These are phyloP conservation scores for Scutellospora calospora DNA, from an alignment of 371 early-diverging fungal genomes.

Conservation along the genomic window DNA sequence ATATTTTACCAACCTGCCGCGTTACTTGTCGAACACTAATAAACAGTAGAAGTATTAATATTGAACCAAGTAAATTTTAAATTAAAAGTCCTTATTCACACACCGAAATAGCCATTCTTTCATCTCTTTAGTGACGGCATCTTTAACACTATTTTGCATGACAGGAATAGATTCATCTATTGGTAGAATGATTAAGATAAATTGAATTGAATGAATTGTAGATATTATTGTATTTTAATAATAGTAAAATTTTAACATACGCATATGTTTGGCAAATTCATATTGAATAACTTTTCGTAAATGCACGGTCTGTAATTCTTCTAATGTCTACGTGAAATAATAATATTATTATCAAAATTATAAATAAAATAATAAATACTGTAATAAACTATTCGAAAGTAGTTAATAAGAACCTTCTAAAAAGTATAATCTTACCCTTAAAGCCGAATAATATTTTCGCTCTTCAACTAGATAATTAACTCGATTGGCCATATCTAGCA, in stretches of 20 bases:
- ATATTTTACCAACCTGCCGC: conserved; percentile 83
- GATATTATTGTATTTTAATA: not conserved
- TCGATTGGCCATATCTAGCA: conserved; percentile 89
- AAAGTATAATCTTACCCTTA: conserved; percentile 64
- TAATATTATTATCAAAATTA: not conserved
- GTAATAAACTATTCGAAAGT: no score
- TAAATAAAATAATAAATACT: not conserved
- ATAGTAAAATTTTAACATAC: conserved; percentile 55
- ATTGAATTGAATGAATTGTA: not conserved
- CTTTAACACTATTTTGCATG: conserved; percentile 84
- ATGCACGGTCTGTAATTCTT: conserved; percentile 77
- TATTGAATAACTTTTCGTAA: conserved; percentile 74
- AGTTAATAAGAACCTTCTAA: conserved; percentile 26
- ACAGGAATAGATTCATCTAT: conserved; percentile 83
- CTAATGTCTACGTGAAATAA: conserved; percentile 69
- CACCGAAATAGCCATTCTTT: conserved; percentile 92
- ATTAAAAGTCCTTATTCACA: conserved; percentile 26
- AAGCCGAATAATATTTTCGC: conserved; percentile 90
- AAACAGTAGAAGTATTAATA: not conserved
- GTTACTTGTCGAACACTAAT: conserved; percentile 84
- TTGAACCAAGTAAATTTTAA: no score
- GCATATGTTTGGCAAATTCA: conserved; percentile 80
- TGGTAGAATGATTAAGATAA: not conserved
- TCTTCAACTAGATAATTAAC: conserved; percentile 83
- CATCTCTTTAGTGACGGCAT: conserved; percentile 85